Evolutionary conservation across 2,329 filamentous ascomycete genomes (phyloP).

Genomic region (Leptographium radiaticola): DNA sequence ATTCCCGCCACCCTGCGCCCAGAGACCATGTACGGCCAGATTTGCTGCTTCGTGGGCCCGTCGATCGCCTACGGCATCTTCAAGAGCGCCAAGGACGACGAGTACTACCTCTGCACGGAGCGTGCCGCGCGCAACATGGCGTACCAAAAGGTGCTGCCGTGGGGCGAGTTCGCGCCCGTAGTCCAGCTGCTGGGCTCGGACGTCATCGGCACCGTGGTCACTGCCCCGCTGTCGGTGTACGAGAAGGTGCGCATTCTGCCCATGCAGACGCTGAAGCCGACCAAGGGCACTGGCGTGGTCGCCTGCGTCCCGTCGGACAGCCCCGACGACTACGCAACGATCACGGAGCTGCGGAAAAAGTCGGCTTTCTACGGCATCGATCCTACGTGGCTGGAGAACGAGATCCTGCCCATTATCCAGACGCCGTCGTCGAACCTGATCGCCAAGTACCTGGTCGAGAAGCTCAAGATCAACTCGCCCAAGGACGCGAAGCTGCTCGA

Average conservation of each 20-base stretch:
- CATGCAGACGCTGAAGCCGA: slow-evolving; percentile 85
- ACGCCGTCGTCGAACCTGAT: slow-evolving; percentile 74
- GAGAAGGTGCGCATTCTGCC: slow-evolving; percentile 77
- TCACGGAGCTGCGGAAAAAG: slow-evolving; percentile 84
- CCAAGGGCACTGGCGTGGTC: slow-evolving; percentile 93
- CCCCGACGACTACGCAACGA: slow-evolving; percentile 86
- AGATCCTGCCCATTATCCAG: slow-evolving; percentile 79
- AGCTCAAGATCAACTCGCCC: slow-evolving; percentile 91
- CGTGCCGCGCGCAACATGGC: slow-evolving; percentile 84
- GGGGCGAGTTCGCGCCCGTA: slow-evolving; percentile 52
- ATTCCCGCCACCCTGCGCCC: slow-evolving; percentile 82
- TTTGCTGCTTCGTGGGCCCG: slow-evolving; percentile 87
- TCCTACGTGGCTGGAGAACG: slow-evolving; percentile 89
- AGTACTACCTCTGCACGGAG: slow-evolving; percentile 54
- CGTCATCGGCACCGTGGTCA: slow-evolving; percentile 75
- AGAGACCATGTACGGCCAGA: slow-evolving; percentile 98
- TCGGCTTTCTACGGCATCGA: slow-evolving; percentile 91
- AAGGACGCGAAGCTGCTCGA: slow-evolving; percentile 86
- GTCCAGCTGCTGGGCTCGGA: slow-evolving; percentile 65
- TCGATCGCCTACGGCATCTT: slow-evolving; percentile 83
- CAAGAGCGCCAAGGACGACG: slow-evolving; percentile 41
- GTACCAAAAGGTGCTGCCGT: slow-evolving; percentile 74
- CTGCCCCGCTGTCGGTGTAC: slow-evolving; percentile 80
- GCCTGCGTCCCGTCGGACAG: slow-evolving; percentile 93
- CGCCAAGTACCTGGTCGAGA: slow-evolving; percentile 72